A percentile compares a stretch with the other conserved stretches of the same genome.
phyloP scores from a whole-genome alignment of 2,329 filamentous ascomycete species.

The Colletotrichum sp. region DNA sequence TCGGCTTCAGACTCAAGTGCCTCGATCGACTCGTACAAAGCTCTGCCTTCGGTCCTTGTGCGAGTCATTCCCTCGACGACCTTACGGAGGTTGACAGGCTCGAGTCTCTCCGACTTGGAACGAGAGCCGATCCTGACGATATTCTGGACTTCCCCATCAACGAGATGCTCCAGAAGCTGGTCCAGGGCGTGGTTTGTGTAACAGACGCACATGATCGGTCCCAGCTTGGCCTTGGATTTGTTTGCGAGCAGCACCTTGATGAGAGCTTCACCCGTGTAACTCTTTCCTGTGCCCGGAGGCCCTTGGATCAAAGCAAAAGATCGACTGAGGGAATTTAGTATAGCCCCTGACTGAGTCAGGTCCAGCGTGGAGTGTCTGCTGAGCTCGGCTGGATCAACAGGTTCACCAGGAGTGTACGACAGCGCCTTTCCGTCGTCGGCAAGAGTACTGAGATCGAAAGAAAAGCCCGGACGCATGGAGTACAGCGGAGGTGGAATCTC shows the following conservation, averaged over 20 bases:
- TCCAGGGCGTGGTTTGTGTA: slow-evolving; percentile 58
- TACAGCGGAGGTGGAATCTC: too few relatives aligned
- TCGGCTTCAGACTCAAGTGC: too few relatives aligned
- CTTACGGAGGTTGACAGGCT: slow-evolving; percentile 52
- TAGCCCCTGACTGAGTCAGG: slow-evolving; percentile 50
- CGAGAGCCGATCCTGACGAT: slow-evolving; percentile 68
- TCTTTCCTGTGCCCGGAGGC: slow-evolving; percentile 74
- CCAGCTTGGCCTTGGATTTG: slow-evolving; percentile 41
- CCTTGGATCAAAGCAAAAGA: slow-evolving; percentile 70
- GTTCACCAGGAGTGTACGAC: too few relatives aligned
- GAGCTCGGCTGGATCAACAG: too few relatives aligned
- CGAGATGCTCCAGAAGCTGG: slow-evolving; percentile 64
- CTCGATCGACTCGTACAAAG: too few relatives aligned
- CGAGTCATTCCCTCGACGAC: slow-evolving; percentile 28
- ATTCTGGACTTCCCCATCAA: slow-evolving; percentile 49
- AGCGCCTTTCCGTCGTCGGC: too few relatives aligned
- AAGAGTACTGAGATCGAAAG: too few relatives aligned
- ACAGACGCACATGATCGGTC: slow-evolving; percentile 57
- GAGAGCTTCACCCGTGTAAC: slow-evolving; percentile 63
- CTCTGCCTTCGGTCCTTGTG: too few relatives aligned
- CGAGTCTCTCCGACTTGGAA: slow-evolving; percentile 58
- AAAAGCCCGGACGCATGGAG: too few relatives aligned
- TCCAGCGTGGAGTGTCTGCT: slow-evolving; percentile 53
- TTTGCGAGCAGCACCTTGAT: slow-evolving; percentile 58
- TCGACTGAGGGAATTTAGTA: slow-evolving; percentile 57